Conservation (phyloP, 306 rosid genomes). For the Pterocarpus macrocarpus region DNA sequence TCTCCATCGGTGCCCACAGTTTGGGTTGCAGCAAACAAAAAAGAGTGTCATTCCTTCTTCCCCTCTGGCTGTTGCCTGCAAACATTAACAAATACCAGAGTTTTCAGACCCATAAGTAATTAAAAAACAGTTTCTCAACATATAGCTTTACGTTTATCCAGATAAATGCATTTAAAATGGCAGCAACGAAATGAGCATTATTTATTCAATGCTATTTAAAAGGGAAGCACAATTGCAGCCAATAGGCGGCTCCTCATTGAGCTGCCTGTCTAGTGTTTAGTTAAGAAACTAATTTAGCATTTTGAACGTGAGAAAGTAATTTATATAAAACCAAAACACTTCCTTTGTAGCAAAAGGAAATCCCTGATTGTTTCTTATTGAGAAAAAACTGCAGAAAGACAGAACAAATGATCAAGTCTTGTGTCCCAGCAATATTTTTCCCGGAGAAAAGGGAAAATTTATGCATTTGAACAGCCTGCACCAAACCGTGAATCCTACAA, state of each 20-base stretch:
- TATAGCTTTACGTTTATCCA: background rate
- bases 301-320: conserved; percentile 7
- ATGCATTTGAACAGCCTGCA: conserved; percentile 5
- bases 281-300: background rate
- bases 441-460: no score
- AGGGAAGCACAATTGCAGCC: no score
- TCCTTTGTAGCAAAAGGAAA: conserved; percentile 22
- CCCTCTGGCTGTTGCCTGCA: conserved; percentile 59
- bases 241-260: background rate
- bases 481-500: conserved; percentile 3
- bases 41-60: conserved; percentile 60
- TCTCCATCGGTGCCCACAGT: conserved; percentile 56
- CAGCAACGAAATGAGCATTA: background rate
- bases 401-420: conserved; percentile 9
- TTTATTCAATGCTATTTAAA: background rate
- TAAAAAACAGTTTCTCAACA: conserved; percentile 24
- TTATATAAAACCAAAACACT: background rate
- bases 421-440: background rate
- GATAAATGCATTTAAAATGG: conserved; percentile 2
- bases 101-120: conserved; percentile 13
- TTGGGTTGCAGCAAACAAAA: conserved; percentile 56
- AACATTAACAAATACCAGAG: conserved; percentile 1
- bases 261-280: conserved; percentile 8
- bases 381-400: background rate
- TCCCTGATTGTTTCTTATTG: background rate